Conservation (phyloP, 768 basidiomycete species). For the Dioszegia aurantiaca region DNA sequence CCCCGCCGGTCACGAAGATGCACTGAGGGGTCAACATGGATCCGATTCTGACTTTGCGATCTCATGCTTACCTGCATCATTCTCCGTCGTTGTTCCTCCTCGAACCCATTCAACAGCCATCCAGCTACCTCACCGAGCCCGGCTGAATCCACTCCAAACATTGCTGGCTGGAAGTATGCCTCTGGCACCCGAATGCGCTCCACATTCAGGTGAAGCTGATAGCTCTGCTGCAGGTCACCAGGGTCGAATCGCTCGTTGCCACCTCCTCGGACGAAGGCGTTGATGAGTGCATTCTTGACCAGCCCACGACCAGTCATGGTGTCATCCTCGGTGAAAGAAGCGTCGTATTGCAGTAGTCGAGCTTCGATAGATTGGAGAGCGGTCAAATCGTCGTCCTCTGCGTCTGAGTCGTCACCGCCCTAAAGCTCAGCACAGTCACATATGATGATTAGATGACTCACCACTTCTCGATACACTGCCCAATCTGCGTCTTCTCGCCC, state of each 20-base stretch:
- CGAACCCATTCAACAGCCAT: constrained; percentile 72
- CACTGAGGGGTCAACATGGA: constrained; percentile 58
- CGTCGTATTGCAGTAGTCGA: constrained; percentile 77
- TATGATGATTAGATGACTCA: constrained; percentile 51
- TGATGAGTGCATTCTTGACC: constrained; percentile 77
- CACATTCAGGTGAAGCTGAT: constrained; percentile 81
- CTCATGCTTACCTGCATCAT: constrained; percentile 68
- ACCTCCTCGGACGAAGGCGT: constrained; percentile 64
- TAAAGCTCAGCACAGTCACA: constrained; percentile 17
- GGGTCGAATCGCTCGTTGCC: constrained; percentile 62
- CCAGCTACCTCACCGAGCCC: constrained; percentile 90
- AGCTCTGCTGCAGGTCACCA: constrained; percentile 40
- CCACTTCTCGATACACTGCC: constrained; percentile 96
- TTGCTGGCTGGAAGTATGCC: constrained; percentile 85
- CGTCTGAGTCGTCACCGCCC: constrained; percentile 63
- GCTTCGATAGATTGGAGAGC: constrained; percentile 72
- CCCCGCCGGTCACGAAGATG: constrained; percentile 81
- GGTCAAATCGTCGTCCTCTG: constrained; percentile 81
- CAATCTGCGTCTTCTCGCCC: constrained; percentile 94
- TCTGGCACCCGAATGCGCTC: constrained; percentile 90
- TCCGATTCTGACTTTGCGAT: background rate
- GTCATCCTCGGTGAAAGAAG: constrained; percentile 72
- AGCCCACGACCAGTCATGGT: constrained; percentile 76
- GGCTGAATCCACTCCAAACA: constrained; percentile 92
- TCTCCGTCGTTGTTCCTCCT: constrained; percentile 63